Evolutionary conservation across 2,329 filamentous ascomycete genomes (phyloP).

Genomic region (Hypoxylon sp.): DNA sequence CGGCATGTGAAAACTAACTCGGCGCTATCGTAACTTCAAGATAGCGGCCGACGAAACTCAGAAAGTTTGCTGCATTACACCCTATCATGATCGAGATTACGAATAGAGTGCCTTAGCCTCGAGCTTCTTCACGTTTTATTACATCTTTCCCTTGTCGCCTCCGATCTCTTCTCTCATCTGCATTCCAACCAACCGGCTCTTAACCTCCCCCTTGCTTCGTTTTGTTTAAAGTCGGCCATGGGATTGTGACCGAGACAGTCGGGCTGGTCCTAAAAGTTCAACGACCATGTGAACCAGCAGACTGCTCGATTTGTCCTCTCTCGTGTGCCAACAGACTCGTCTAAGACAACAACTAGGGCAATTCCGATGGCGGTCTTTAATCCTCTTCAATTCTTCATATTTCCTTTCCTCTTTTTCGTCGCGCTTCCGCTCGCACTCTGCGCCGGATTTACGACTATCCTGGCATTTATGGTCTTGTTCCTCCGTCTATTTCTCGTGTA

Average conservation of each 20-base stretch:
- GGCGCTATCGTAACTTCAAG: conserved; percentile 17
- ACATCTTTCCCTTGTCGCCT: conserved; percentile 18
- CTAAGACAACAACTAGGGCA: conserved; percentile 18
- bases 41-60: conserved; percentile 17
- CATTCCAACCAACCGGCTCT: conserved; percentile 21
- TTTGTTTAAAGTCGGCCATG: conserved; percentile 4
- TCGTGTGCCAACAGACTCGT: conserved; percentile 26
- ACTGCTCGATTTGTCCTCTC: conserved; percentile 26
- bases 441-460: conserved; percentile 73
- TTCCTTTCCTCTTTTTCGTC: conserved; percentile 74
- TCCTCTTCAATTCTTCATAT: conserved; percentile 68
- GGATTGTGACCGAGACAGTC: conserved; percentile 20
- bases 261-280: conserved; percentile 19
- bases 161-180: conserved; percentile 15
- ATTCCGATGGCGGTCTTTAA: conserved; percentile 67
- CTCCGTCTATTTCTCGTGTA: conserved; percentile 74
- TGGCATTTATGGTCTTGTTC: conserved; percentile 74
- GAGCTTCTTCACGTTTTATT: conserved; percentile 36
- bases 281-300: conserved; percentile 48
- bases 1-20: conserved; percentile 39
- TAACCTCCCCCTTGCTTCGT: conserved; percentile 12
- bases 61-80: conserved; percentile 38
- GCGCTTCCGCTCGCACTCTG: conserved; percentile 75
- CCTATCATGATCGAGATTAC: conserved; percentile 24
- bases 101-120: conserved; percentile 37